Base-by-base conservation (phyloP, 192 early-diverging fungal species). In the Paraglomus occultum region DNA sequence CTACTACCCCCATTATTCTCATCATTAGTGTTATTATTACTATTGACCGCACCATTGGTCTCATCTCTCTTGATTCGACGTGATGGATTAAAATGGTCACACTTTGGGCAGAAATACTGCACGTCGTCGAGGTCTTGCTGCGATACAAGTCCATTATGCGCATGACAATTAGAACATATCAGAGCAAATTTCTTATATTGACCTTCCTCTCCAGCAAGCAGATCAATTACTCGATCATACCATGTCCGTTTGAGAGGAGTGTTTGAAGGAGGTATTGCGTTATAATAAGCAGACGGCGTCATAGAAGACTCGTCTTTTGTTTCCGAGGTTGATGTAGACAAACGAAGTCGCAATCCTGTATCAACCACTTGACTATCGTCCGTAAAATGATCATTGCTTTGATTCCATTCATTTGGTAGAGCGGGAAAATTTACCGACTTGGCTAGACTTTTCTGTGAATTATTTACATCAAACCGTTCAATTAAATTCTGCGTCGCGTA, bases 181-280 rank as follows among this genome's bases (percentile, higher is more conserved):
- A 99, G 82, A 17, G 97, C 97, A 72, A 94, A 99, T 71, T 94
- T 93, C 72, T 87, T 90, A 39, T 93, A 87, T 1, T 91, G 92
- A 18, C 91, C 89, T 22, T 93, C 92, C 44, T 95, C 94, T 8
- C 96, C 96, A 31, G 96, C 90, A 22, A 99, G 80, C 59, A 91
- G 90, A 74, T 97, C 94, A 31, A 99, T 84, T 9, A 97, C 80
- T 75, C 89, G 93, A 76, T 99, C 96, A 67, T 90, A 92, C 95
- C 94, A 99, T 9, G 78, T 77, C 7, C 72, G 66, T 48, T 72
- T 69, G 39, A 70, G 51, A 39, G 61, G 73, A 38, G 46, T 48
- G 39, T 68, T 67, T 49, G 66, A 71, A 14, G 58, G 49, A 48
- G 51, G 64, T 10, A 51, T 70, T 49, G 20, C 15, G 44, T 48